Conservation (phyloP, 768 basidiomycete species). For the Boletus rubroflammeus region DNA sequence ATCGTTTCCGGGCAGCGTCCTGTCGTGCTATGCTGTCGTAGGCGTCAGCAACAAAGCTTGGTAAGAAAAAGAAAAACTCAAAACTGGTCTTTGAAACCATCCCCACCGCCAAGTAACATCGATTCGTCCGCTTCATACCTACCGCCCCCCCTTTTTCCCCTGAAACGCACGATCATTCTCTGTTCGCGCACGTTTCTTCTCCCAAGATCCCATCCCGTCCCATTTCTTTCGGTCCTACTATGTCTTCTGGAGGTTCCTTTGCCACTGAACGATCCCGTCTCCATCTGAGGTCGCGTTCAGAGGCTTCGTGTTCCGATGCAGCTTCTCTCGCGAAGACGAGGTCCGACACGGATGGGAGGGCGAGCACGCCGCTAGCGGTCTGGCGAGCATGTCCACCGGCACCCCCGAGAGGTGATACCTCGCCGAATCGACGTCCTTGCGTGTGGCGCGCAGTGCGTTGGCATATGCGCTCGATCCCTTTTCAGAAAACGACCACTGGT, state of each 20-base stretch:
- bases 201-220: slow-evolving; percentile 76
- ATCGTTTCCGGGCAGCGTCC: slow-evolving; percentile 63
- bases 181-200: slow-evolving; percentile 67
- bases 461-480: too few relatives aligned
- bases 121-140: too few relatives aligned
- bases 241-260: slow-evolving; percentile 71
- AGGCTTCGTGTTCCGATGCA: too few relatives aligned
- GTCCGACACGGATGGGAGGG: slow-evolving; percentile 42
- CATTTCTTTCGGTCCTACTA: slow-evolving; percentile 71
- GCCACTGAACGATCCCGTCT: slow-evolving; percentile 65
- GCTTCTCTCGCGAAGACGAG: background rate
- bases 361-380: slow-evolving; percentile 25
- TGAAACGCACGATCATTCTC: slow-evolving; percentile 49
- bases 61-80: slow-evolving; percentile 20
- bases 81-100: slow-evolving; percentile 44
- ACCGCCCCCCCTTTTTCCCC: too few relatives aligned
- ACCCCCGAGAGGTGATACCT: too few relatives aligned
- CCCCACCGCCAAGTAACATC: too few relatives aligned
- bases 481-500: too few relatives aligned
- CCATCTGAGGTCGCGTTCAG: slow-evolving; percentile 52
- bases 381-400: too few relatives aligned
- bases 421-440: too few relatives aligned
- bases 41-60: too few relatives aligned
- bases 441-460: too few relatives aligned
- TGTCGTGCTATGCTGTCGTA: slow-evolving; percentile 60